Evolutionary conservation across 179 eudicot genomes (phyloP).

Genomic region (Nepenthes alata): DNA sequence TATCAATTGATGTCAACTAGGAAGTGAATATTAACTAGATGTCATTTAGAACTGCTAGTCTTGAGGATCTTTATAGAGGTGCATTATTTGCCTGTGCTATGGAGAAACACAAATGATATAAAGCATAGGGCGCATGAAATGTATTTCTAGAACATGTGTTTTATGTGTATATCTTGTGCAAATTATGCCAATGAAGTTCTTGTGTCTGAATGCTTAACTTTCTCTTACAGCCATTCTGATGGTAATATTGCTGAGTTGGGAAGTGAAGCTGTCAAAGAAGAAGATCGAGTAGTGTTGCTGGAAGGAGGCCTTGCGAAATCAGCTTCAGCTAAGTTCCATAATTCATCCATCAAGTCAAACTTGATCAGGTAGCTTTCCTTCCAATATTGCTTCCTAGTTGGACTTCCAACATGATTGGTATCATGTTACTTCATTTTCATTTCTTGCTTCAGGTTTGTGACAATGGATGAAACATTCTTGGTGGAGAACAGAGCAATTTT

Average conservation of each 20-base stretch:
- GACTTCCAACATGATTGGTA: not conserved
- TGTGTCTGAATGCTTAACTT: slow-evolving; percentile 13
- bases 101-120: too few species aligned
- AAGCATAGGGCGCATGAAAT: too few species aligned
- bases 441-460: slow-evolving; percentile 46
- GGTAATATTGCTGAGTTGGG: slow-evolving; percentile 69
- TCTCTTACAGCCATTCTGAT: slow-evolving; percentile 68
- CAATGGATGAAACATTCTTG: slow-evolving; percentile 82
- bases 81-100: too few species aligned
- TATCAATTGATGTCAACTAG: too few species aligned
- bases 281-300: slow-evolving; percentile 69
- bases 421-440: not conserved
- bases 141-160: too few species aligned
- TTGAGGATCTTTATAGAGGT: too few species aligned
- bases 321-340: slow-evolving; percentile 39
- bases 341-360: slow-evolving; percentile 50
- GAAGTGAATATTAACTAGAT: too few species aligned
- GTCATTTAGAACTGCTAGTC: too few species aligned
- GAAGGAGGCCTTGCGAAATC: slow-evolving; percentile 86
- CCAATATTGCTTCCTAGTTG: not conserved
- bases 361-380: slow-evolving; percentile 43
- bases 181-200: not conserved
- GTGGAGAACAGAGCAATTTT: slow-evolving; percentile 68
- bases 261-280: slow-evolving; percentile 59
- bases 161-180: too few species aligned